These are phyloP conservation scores for Ophiocordyceps camponoti-floridani DNA, from an alignment of 2,329 filamentous ascomycete genomes.

Conservation along the genomic window DNA sequence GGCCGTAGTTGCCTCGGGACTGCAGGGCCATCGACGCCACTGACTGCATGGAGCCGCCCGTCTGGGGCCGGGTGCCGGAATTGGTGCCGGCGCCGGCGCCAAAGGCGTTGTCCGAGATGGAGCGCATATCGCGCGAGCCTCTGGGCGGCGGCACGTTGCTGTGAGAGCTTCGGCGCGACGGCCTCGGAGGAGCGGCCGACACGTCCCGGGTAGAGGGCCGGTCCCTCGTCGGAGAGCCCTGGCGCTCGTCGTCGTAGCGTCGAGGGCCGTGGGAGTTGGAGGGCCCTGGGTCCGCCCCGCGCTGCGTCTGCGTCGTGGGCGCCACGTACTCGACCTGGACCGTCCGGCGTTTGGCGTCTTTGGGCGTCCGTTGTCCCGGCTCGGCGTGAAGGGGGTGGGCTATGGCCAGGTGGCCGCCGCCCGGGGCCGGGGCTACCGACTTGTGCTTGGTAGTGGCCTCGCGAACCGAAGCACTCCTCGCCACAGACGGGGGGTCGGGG, in stretches of 20 bases:
- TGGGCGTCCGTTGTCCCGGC: constrained; percentile 39
- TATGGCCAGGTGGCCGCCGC: constrained; percentile 44
- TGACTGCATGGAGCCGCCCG: constrained; percentile 64
- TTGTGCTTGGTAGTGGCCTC: constrained; percentile 60
- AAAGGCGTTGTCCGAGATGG: constrained; percentile 21
- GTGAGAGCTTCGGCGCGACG: constrained; percentile 31
- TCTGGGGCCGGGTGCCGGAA: no score
- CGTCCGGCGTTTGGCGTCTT: constrained; percentile 81
- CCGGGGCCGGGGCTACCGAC: constrained; percentile 23
- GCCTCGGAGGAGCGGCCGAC: constrained; percentile 24
- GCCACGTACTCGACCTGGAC: constrained; percentile 97
- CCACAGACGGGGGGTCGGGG: constrained; percentile 41
- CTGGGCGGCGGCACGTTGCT: constrained; percentile 9
- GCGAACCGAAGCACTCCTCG: constrained; percentile 82
- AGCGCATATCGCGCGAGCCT: constrained; percentile 16
- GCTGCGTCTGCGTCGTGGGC: constrained; percentile 67
- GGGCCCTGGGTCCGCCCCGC: constrained; percentile 29
- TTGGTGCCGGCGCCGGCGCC: constrained; percentile 25
- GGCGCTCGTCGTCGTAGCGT: constrained; percentile 22
- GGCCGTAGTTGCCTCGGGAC: constrained; percentile 57
- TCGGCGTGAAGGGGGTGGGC: constrained; percentile 53
- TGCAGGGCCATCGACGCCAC: constrained; percentile 44
- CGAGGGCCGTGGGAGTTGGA: constrained; percentile 14
- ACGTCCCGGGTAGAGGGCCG: constrained; percentile 44
- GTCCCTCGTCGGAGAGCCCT: constrained; percentile 21